Evolutionary conservation across 2,329 filamentous ascomycete genomes (phyloP).

Genomic region (Coleophoma crateriformis): DNA sequence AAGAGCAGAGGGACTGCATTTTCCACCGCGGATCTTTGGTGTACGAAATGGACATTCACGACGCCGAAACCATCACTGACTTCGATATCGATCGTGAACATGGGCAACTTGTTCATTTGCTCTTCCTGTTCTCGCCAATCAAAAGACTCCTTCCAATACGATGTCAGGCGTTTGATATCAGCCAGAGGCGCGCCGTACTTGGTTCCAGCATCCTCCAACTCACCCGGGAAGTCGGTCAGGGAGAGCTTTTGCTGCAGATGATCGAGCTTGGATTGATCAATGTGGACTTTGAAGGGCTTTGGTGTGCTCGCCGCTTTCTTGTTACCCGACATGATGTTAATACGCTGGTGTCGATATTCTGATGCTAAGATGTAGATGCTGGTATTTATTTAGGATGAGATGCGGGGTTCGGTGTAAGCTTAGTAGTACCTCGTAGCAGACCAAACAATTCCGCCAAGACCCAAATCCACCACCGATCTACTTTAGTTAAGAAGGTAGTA

Average conservation of each 20-base stretch:
- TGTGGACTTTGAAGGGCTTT: too few relatives aligned
- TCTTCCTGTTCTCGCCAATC: conserved; percentile 17
- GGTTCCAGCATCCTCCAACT: conserved; percentile 15
- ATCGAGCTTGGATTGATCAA: conserved; percentile 13
- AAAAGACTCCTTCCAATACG: conserved; percentile 15
- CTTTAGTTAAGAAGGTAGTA: too few relatives aligned
- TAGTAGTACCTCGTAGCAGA: too few relatives aligned
- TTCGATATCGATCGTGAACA: conserved; percentile 31
- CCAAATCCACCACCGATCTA: too few relatives aligned
- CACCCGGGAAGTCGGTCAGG: conserved; percentile 20
- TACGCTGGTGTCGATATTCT: too few relatives aligned
- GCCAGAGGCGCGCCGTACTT: conserved; percentile 3
- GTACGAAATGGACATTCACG: conserved; percentile 59
- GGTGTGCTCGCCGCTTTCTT: too few relatives aligned
- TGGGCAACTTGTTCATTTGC: conserved; percentile 16
- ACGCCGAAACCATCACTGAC: conserved; percentile 50
- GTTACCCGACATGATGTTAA: too few relatives aligned
- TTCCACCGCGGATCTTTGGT: conserved; percentile 43
- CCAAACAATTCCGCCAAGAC: too few relatives aligned
- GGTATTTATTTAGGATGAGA: too few relatives aligned
- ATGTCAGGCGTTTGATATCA: conserved; percentile 5
- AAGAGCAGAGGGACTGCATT: conserved; percentile 61
- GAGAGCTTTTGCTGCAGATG: conserved; percentile 25
- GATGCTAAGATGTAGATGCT: too few relatives aligned
- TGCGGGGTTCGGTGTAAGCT: too few relatives aligned